Evolutionary conservation across 1,139 yeast genomes (phyloP).

Genomic region (Wickerhamiella infanticola): DNA sequence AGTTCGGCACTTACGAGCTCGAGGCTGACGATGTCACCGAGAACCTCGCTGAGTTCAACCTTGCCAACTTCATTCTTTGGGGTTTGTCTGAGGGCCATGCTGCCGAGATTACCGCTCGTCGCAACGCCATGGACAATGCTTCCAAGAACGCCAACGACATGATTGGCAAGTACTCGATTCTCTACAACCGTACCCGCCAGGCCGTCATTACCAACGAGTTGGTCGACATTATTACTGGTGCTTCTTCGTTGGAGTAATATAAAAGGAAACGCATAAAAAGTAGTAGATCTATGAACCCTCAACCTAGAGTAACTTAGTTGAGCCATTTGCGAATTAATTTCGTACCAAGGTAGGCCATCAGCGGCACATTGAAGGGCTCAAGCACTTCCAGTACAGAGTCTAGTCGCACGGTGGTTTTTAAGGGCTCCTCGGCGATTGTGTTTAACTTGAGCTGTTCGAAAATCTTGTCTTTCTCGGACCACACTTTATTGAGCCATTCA

Average conservation of each 20-base stretch:
- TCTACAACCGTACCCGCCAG: conserved; percentile 99
- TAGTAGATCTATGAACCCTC: neutral
- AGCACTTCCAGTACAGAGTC: neutral
- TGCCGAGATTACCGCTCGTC: conserved; percentile 94
- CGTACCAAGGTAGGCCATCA: neutral
- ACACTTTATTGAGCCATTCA: conserved; percentile 57
- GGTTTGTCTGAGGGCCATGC: conserved; percentile 98
- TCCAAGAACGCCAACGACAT: conserved; percentile 99
- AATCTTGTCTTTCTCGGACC: conserved; percentile 65
- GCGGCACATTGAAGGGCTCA: neutral
- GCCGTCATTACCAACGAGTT: conserved; percentile 98
- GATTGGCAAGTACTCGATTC: conserved; percentile 89
- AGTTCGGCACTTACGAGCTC: conserved; percentile 65
- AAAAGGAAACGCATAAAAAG: neutral
- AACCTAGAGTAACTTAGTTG: neutral
- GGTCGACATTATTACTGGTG: conserved; percentile 99
- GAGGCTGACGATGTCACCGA: conserved; percentile 28
- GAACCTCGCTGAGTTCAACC: conserved; percentile 62
- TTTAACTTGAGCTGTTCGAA: conserved; percentile 29
- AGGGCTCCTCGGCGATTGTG: conserved; percentile 5
- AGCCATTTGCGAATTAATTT: neutral
- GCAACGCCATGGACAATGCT: conserved; percentile 99
- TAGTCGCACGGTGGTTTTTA: neutral
- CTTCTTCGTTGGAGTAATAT: conserved; percentile 80
- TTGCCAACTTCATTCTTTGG: conserved; percentile 78